Conservation (phyloP, 352 stramenopile species). For the Phytophthora aleatoria region DNA sequence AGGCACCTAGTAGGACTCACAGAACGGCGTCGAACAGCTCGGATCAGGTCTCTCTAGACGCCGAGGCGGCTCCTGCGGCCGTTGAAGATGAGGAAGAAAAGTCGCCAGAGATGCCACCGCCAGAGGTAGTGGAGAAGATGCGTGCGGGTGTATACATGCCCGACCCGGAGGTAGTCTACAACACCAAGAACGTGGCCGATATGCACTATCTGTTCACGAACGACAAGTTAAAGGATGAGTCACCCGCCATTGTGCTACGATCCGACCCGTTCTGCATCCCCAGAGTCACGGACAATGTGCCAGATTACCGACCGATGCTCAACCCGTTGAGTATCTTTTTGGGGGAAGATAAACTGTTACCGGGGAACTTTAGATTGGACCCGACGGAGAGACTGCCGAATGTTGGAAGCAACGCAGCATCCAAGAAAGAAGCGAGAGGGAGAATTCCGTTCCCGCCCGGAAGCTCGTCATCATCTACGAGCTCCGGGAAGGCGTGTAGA, state of each 20-base stretch:
- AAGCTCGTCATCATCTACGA: constrained; percentile 26
- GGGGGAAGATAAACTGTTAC: constrained; percentile 71
- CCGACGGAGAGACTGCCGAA: constrained; percentile 42
- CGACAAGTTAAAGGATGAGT: constrained; percentile 64
- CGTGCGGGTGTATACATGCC: constrained; percentile 24
- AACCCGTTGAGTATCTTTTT: constrained; percentile 78
- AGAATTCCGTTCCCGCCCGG: constrained; percentile 1
- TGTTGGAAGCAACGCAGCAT: neutral
- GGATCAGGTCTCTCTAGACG: neutral
- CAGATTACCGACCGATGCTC: constrained; percentile 67
- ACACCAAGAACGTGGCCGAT: constrained; percentile 49
- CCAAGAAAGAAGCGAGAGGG: constrained; percentile 11
- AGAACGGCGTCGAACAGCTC: neutral
- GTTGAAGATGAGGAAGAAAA: constrained; percentile 21
- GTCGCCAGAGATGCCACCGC: constrained; percentile 6
- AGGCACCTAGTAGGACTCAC: constrained; percentile 4
- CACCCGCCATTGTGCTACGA: constrained; percentile 49
- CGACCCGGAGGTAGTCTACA: constrained; percentile 32
- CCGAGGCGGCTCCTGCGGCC: neutral
- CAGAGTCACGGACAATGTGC: constrained; percentile 72
- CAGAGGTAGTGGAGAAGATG: constrained; percentile 30
- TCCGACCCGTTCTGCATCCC: constrained; percentile 79
- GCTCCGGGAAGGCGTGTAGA: constrained; percentile 24
- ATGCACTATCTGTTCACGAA: constrained; percentile 71
- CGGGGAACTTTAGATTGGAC: constrained; percentile 65